Percentiles rank a stretch among this genome's conserved stretches.
These are phyloP conservation scores for Thuidium tamariscinum DNA, from an alignment of 225 moss, liverwort and hornwort genomes.

Conservation along the genomic window DNA sequence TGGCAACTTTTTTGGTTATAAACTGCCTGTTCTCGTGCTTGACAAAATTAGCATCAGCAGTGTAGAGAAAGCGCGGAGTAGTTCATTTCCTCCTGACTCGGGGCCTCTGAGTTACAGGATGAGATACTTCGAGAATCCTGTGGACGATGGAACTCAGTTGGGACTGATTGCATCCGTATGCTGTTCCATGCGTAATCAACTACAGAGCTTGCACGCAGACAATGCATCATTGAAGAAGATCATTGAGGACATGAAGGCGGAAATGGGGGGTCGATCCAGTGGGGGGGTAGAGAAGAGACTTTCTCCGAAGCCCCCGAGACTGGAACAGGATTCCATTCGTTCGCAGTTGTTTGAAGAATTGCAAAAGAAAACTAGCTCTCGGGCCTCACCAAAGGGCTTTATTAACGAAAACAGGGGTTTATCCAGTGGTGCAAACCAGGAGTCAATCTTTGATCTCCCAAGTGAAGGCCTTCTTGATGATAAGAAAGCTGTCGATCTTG, in stretches of 20 bases:
- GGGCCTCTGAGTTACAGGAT: slow-evolving; percentile 20
- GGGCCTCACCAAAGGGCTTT: slow-evolving; percentile 15
- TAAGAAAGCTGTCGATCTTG: neutral
- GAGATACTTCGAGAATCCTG: neutral
- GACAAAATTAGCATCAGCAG: slow-evolving; percentile 44
- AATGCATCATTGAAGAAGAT: slow-evolving; percentile 56
- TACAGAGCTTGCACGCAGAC: slow-evolving; percentile 68
- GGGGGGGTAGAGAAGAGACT: slow-evolving; percentile 14
- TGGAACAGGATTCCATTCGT: slow-evolving; percentile 63
- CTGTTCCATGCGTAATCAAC: slow-evolving; percentile 73
- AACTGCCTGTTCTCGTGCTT: slow-evolving; percentile 50
- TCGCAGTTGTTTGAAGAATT: slow-evolving; percentile 88
- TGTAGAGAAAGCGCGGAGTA: neutral
- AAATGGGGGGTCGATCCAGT: slow-evolving; percentile 9
- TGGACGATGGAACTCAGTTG: slow-evolving; percentile 42
- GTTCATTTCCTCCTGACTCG: slow-evolving; percentile 6
- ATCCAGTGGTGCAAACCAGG: slow-evolving; percentile 18
- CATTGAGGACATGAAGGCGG: slow-evolving; percentile 74
- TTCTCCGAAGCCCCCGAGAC: slow-evolving; percentile 25
- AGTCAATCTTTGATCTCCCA: slow-evolving; percentile 24
- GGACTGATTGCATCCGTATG: slow-evolving; percentile 64
- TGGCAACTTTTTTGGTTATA: slow-evolving; percentile 28
- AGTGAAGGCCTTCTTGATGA: slow-evolving; percentile 21
- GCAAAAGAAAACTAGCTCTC: slow-evolving; percentile 37
- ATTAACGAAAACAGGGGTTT: slow-evolving; percentile 13